Conservation (phyloP, 1,284 basidiomycete genomes). For the Pseudozyma tsukubaensis region DNA sequence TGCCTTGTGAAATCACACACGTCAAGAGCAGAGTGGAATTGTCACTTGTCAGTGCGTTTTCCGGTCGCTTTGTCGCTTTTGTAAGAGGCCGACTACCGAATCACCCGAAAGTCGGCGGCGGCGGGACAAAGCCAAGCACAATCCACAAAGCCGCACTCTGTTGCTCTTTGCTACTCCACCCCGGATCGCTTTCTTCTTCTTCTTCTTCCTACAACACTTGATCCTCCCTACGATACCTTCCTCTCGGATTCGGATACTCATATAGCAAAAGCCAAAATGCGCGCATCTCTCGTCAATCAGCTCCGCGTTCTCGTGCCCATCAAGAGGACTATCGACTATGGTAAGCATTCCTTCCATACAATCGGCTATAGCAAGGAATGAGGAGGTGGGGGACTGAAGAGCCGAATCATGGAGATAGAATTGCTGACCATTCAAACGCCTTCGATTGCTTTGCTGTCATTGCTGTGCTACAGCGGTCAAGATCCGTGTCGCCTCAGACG, state of each 20-base stretch:
- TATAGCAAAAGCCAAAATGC: constrained; percentile 48
- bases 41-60: too few relatives aligned
- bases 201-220: constrained; percentile 7
- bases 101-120: constrained; percentile 28
- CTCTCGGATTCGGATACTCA: constrained; percentile 1
- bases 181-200: constrained; percentile 9
- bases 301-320: constrained; percentile 67
- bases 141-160: constrained; percentile 4
- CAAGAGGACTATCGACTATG: constrained; percentile 69
- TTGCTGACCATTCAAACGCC: not conserved
- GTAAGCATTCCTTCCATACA: constrained; percentile 21
- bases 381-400: not conserved
- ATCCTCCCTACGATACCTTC: not conserved
- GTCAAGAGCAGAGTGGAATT: too few relatives aligned
- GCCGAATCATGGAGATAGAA: not conserved
- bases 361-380: not conserved
- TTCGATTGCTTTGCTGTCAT: not conserved
- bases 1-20: constrained; percentile 22
- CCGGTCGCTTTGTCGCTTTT: constrained; percentile 22
- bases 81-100: constrained; percentile 46
- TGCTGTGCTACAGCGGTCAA: constrained; percentile 61
- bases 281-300: constrained; percentile 65
- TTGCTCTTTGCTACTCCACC: constrained; percentile 13
- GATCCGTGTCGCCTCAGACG: constrained; percentile 67
- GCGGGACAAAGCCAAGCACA: not conserved